Evolutionary conservation across 164 flowering plant genomes (phyloP).

Genomic region (Chimonanthus praecox): DNA sequence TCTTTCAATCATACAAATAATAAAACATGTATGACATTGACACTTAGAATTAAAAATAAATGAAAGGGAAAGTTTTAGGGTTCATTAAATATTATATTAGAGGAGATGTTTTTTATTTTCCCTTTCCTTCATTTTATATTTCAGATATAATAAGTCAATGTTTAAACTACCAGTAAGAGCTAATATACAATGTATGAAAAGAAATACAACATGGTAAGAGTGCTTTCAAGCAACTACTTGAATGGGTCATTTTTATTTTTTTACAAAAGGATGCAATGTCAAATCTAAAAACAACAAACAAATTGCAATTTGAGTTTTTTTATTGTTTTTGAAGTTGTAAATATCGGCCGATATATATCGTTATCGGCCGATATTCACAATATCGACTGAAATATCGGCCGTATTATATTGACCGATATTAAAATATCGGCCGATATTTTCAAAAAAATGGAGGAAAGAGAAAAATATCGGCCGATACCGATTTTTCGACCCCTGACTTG

Average conservation of each 20-base stretch:
- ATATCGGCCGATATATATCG: no score
- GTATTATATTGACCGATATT: no score
- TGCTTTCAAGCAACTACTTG: background rate
- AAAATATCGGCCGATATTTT: no score
- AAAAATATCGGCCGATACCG: no score
- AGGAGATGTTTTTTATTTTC: background rate
- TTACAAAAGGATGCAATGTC: background rate
- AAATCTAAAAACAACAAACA: background rate
- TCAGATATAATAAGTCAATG: background rate
- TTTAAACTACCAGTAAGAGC: background rate
- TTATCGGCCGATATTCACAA: no score
- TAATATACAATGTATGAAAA: background rate
- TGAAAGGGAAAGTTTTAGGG: background rate
- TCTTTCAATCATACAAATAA: background rate
- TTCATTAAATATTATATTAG: background rate
- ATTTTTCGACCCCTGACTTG: no score
- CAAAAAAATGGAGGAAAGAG: no score
- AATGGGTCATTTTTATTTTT: background rate
- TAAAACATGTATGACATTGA: background rate
- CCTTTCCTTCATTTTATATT: no score
- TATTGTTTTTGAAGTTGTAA: no score
- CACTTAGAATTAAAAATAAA: background rate
- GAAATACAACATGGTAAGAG: background rate
- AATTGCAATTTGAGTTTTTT: background rate
- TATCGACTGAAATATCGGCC: no score